A percentile compares a stretch with the other conserved stretches of the same genome.
Conservation (phyloP, 768 basidiomycete genomes). For the Steccherinum ochraceum region DNA sequence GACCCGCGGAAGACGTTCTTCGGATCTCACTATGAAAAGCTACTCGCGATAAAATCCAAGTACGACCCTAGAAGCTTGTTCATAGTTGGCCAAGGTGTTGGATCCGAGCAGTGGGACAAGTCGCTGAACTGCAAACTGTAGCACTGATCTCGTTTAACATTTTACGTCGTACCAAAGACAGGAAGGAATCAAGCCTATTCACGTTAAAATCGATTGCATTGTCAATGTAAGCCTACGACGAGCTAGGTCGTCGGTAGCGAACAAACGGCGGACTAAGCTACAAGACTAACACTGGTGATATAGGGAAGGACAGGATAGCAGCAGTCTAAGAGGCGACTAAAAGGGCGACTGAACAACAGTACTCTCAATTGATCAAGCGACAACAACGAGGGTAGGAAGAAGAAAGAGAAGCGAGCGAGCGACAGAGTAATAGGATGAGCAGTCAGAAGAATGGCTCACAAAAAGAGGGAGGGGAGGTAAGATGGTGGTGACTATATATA, state of each 20-base stretch:
- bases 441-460: no score
- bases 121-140: slow-evolving; percentile 17
- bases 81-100: slow-evolving; percentile 40
- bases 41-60: slow-evolving; percentile 36
- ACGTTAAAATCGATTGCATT: background rate
- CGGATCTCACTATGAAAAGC: slow-evolving; percentile 33
- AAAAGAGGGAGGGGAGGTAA: no score
- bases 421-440: background rate
- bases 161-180: no score
- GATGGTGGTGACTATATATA: no score
- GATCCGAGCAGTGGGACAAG: slow-evolving; percentile 43
- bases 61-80: slow-evolving; percentile 43
- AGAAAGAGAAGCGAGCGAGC: background rate
- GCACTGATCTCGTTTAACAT: background rate
- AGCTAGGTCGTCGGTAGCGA: background rate
- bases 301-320: background rate
- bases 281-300: background rate
- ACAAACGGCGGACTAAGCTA: background rate
- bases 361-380: background rate
- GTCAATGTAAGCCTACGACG: background rate
- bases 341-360: background rate
- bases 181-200: no score
- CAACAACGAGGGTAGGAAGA: background rate
- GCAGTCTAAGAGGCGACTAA: background rate
- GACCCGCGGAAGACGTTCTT: slow-evolving; percentile 40